A percentile compares a stretch with the other conserved stretches of the same genome.
Evolutionary conservation across 2,329 filamentous ascomycete species (phyloP).

Genomic region (Colletotrichum sp.): DNA sequence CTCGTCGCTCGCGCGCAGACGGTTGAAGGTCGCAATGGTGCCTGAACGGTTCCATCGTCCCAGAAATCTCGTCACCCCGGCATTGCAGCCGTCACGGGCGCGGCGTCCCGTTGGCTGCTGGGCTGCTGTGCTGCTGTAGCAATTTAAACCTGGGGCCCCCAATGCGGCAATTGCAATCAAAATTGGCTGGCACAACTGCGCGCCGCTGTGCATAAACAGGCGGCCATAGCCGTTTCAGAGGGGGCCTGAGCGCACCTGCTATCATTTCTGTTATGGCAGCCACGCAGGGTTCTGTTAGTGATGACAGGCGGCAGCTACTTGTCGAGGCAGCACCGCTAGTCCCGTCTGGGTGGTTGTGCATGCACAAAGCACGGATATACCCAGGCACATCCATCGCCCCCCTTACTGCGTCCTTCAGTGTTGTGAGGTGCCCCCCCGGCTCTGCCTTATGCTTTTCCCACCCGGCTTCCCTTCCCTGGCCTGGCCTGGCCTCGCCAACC

Average conservation of each 20-base stretch:
- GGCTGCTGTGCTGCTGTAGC: not conserved
- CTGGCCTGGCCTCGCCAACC: not conserved
- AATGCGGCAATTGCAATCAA: slow-evolving; percentile 17
- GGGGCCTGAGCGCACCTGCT: not conserved
- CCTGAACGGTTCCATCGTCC: not conserved
- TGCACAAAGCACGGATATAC: slow-evolving; percentile 8
- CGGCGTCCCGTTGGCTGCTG: slow-evolving; percentile 1
- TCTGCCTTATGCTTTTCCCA: not conserved
- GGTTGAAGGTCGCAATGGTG: not conserved
- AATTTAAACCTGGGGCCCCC: not conserved
- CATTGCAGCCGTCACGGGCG: not conserved
- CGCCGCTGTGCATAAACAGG: not conserved
- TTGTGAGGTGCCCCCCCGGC: not conserved
- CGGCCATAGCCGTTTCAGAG: not conserved
- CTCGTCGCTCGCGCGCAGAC: not conserved
- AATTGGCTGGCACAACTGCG: not conserved
- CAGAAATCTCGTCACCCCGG: not conserved
- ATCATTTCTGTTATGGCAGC: not conserved
- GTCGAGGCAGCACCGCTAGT: not conserved
- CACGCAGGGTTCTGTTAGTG: not conserved
- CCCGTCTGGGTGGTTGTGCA: not conserved
- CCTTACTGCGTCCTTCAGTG: not conserved
- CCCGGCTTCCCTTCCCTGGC: not conserved
- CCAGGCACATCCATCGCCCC: not conserved
- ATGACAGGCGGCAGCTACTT: not conserved